Evolutionary conservation across 768 basidiomycete genomes (phyloP), one percentile per base, ranked within the genome.

Genomic region (Lanmaoa pseudosensibilis): DNA sequence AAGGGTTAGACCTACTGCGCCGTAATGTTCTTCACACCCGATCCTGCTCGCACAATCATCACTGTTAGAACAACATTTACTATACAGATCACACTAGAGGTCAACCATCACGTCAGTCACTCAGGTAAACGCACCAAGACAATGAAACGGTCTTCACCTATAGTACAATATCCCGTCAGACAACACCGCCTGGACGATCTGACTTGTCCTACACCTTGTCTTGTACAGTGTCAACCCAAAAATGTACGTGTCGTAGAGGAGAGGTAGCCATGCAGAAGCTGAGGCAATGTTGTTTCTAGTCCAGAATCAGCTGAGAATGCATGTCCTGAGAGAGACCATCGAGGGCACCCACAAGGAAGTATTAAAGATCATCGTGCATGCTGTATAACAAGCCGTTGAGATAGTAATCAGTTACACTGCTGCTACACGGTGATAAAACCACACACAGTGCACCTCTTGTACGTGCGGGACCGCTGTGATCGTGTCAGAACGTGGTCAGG

Each of bases 341-440:
- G 32, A 16, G 18, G 34, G 15, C 10, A 49, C 59, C 37, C 53
- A 77, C 74, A 67, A 16, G 2, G 57, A 52, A 9, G 45, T 2
- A 40, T 64, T 46, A 32, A 78, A 73, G 13, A 78, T 71, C 78
- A 78, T 75, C 7, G 69, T 71, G 57, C 78, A 79, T 13, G 75
- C 78, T 78, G 50, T 43, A 15, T 25, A 41, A 36, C 44, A 33
- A 27, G 5, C 18, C 49, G 9, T 55, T 55, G 21, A 47, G 52
- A 19, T 15, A 11, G 8, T 18, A 34, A 56, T 54, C n/a, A 54
- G 55, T 73, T 75, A 73, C 74, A 15, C 71, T 74, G 16, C 72
- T 75, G 45, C 9, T 5, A 37, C 5, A n/a, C 21, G 40, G 18
- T 2, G 40, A 37, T 10, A 51, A 6, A 16, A 21, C 18, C 32